Evolutionary conservation across 352 stramenopile species (phyloP).

Genomic region (Hyaloperonospora arabidopsidis): DNA sequence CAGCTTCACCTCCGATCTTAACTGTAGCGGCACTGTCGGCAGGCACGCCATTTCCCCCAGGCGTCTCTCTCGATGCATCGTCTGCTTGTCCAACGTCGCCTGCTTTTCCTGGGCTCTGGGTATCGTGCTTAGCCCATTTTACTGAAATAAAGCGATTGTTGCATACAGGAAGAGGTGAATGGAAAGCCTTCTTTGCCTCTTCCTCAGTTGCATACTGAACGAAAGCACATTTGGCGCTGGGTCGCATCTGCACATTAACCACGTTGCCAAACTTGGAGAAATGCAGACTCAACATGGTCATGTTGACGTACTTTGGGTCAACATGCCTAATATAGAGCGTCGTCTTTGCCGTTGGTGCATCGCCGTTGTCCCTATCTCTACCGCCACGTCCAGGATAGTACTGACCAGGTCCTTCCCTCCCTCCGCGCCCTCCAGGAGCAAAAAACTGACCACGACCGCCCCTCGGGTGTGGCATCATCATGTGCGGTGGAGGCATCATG

Average conservation of each 20-base stretch:
- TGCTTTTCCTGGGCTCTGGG: slow-evolving; percentile 54
- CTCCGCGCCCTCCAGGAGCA: slow-evolving; percentile 32
- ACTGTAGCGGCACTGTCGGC: slow-evolving; percentile 6
- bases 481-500: slow-evolving; percentile 51
- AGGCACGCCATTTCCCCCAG: slow-evolving; percentile 17
- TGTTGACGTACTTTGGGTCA: slow-evolving; percentile 84
- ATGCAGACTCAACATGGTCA: slow-evolving; percentile 81
- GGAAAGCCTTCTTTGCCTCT: slow-evolving; percentile 78
- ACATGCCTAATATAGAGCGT: slow-evolving; percentile 81
- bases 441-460: slow-evolving; percentile 42
- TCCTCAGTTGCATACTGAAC: slow-evolving; percentile 81
- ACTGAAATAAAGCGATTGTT: slow-evolving; percentile 88
- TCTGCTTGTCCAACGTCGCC: slow-evolving; percentile 35
- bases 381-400: slow-evolving; percentile 31
- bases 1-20: slow-evolving; percentile 15
- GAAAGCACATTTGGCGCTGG: slow-evolving; percentile 71
- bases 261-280: slow-evolving; percentile 86
- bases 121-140: slow-evolving; percentile 79
- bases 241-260: slow-evolving; percentile 85
- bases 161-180: slow-evolving; percentile 81
- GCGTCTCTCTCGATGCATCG: slow-evolving; percentile 24
- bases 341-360: slow-evolving; percentile 37
- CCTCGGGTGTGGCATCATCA: slow-evolving; percentile 66
- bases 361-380: slow-evolving; percentile 27
- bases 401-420: slow-evolving; percentile 32